phyloP scores from a whole-genome alignment of 371 early-diverging fungal species.

The Actinomucor elegans region DNA sequence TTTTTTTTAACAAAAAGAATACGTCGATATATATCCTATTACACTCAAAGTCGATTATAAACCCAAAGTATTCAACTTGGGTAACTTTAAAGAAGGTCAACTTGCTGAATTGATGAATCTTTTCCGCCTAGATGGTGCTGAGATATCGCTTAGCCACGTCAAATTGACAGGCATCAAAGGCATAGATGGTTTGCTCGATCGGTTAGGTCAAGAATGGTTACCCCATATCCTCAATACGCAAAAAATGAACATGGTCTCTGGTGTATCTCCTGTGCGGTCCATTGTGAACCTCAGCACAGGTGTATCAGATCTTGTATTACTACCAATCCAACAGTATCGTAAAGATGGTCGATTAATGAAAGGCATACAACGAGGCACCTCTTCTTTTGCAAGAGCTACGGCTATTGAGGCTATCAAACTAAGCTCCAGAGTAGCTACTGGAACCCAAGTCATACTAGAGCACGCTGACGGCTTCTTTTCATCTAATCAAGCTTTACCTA shows the following conservation, averaged over 20 bases:
- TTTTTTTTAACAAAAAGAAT: constrained; percentile 39
- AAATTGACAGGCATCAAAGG: constrained; percentile 78
- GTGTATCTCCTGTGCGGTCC: constrained; percentile 89
- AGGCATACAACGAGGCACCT: constrained; percentile 84
- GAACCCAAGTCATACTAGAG: constrained; percentile 88
- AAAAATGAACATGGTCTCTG: constrained; percentile 84
- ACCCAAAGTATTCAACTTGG: constrained; percentile 86
- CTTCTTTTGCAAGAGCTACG: constrained; percentile 87
- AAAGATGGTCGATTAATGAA: constrained; percentile 88
- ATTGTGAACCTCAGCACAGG: constrained; percentile 89
- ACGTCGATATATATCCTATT: constrained; percentile 73
- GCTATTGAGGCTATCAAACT: constrained; percentile 90
- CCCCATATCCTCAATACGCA: constrained; percentile 90
- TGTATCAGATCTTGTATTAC: constrained; percentile 87
- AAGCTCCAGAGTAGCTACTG: constrained; percentile 86
- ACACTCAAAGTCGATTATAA: constrained; percentile 93
- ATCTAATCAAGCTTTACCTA: background rate
- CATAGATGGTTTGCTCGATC: constrained; percentile 55
- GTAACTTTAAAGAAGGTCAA: constrained; percentile 72
- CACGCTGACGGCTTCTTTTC: constrained; percentile 84
- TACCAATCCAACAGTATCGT: constrained; percentile 93
- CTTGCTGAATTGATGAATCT: constrained; percentile 90
- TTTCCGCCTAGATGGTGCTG: constrained; percentile 89
- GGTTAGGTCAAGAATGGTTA: constrained; percentile 77
- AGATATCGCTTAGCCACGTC: constrained; percentile 76